Conservation (phyloP, 352 stramenopile species). For the Globisporangium echinulatum region DNA sequence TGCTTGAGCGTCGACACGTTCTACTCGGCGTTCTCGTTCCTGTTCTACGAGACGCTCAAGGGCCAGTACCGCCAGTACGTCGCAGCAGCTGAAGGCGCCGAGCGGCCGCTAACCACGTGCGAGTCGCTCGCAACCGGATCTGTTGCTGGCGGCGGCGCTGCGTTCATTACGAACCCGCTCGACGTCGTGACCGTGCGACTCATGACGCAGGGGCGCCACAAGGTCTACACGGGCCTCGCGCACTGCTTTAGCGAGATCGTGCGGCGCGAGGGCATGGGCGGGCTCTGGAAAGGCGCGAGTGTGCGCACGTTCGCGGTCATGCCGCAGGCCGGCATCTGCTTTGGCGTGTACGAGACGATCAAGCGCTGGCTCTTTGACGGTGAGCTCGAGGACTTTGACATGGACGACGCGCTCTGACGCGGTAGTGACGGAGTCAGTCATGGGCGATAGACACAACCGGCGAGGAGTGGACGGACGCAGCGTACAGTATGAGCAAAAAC, state of each 20-base stretch:
- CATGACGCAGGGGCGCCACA: conserved; percentile 77
- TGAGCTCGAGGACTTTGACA: conserved; percentile 61
- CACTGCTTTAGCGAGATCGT: conserved; percentile 61
- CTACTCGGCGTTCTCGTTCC: conserved; percentile 76
- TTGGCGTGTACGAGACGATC: conserved; percentile 83
- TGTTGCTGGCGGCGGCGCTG: conserved; percentile 48
- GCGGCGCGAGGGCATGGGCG: conserved; percentile 36
- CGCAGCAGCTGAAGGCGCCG: conserved; percentile 15
- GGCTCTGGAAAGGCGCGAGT: conserved; percentile 65
- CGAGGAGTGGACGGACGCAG: too few relatives aligned
- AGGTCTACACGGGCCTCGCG: conserved; percentile 48
- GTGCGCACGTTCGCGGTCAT: conserved; percentile 72
- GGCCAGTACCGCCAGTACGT: conserved; percentile 35
- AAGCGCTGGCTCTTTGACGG: conserved; percentile 64
- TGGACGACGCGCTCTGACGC: conserved; percentile 27
- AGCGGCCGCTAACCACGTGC: conserved; percentile 34
- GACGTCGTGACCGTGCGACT: conserved; percentile 76
- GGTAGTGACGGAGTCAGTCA: too few relatives aligned
- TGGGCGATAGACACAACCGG: too few relatives aligned
- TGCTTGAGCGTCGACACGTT: conserved; percentile 78
- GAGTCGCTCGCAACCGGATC: conserved; percentile 59
- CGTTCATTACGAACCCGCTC: conserved; percentile 76
- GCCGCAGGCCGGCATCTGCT: conserved; percentile 76
- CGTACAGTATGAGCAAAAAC: too few relatives aligned
- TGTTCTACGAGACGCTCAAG: conserved; percentile 81